phyloP scores from a whole-genome alignment of 139 green algal genomes.

The Picochlorum sp. region DNA sequence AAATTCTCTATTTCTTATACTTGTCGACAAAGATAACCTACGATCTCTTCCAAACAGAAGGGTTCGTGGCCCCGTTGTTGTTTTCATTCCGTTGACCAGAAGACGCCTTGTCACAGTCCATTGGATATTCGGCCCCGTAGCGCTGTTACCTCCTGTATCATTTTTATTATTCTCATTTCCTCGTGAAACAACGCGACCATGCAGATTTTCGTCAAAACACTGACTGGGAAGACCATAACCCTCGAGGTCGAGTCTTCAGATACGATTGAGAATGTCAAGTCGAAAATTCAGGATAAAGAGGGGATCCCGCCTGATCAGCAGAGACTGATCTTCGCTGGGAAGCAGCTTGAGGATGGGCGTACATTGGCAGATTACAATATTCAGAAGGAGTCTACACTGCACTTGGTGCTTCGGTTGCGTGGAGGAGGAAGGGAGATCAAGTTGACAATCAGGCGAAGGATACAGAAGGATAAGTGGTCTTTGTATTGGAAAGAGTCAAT shows the following conservation, averaged over 20 bases:
- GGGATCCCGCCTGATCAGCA: constrained; percentile 94
- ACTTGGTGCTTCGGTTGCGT: constrained; percentile 37
- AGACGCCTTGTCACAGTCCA: not conserved
- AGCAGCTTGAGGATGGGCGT: constrained; percentile 94
- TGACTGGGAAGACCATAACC: constrained; percentile 91
- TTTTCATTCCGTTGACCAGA: no score
- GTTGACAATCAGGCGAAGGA: constrained; percentile 50
- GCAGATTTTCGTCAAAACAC: constrained; percentile 84
- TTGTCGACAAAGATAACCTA: no score
- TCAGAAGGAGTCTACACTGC: constrained; percentile 75
- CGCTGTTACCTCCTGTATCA: not conserved
- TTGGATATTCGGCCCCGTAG: not conserved
- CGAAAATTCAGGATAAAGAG: constrained; percentile 95
- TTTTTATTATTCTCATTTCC: not conserved
- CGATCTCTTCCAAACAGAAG: no score
- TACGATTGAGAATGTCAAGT: constrained; percentile 89
- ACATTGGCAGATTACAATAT: constrained; percentile 98
- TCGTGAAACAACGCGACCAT: constrained; percentile 26
- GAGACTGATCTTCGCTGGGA: constrained; percentile 94
- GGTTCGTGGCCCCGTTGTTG: no score
- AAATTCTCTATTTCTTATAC: no score
- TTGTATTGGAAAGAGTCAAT: constrained; percentile 83
- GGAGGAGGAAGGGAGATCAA: constrained; percentile 17
- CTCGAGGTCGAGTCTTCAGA: constrained; percentile 76
- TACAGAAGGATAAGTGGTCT: constrained; percentile 70